Evolutionary conservation across 1,284 basidiomycete species (phyloP).

Genomic region (Irpex sp.): DNA sequence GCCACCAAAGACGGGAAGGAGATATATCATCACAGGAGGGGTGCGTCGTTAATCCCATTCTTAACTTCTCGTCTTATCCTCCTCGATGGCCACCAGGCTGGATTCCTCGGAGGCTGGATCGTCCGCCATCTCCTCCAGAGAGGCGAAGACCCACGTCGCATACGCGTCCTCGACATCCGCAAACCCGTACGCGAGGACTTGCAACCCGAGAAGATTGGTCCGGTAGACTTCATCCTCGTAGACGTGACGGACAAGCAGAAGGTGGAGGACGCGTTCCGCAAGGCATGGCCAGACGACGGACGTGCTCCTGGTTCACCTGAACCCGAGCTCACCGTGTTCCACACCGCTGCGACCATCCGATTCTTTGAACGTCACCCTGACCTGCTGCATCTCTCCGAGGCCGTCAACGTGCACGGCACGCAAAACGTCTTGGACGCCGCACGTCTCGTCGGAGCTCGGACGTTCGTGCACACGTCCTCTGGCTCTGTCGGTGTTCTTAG

Average conservation of each 20-base stretch:
- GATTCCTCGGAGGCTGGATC: conserved; percentile 76
- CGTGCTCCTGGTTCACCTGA: conserved; percentile 17
- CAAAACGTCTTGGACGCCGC: conserved; percentile 55
- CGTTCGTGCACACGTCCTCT: conserved; percentile 62
- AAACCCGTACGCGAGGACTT: conserved; percentile 53
- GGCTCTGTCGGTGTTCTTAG: conserved; percentile 51
- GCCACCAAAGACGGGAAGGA: conserved; percentile 49
- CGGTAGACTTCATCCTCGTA: conserved; percentile 53
- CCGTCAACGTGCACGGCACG: conserved; percentile 63
- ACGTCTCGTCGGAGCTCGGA: conserved; percentile 40
- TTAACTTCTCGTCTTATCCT: not conserved
- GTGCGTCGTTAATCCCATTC: conserved; percentile 27
- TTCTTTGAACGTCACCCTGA: conserved; percentile 61
- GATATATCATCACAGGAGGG: conserved; percentile 55
- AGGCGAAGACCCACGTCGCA: conserved; percentile 62
- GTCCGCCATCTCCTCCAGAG: conserved; percentile 61
- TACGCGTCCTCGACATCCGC: conserved; percentile 66
- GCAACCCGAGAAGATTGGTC: conserved; percentile 39
- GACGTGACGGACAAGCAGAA: conserved; percentile 53
- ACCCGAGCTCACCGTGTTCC: conserved; percentile 59
- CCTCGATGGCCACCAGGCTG: conserved; percentile 40
- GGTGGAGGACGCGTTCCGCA: conserved; percentile 57
- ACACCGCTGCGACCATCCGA: conserved; percentile 71
- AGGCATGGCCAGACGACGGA: conserved; percentile 48
- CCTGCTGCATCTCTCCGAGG: conserved; percentile 49